phyloP scores from a whole-genome alignment of 2,329 filamentous ascomycete genomes.

The Penicillium corylophilum region DNA sequence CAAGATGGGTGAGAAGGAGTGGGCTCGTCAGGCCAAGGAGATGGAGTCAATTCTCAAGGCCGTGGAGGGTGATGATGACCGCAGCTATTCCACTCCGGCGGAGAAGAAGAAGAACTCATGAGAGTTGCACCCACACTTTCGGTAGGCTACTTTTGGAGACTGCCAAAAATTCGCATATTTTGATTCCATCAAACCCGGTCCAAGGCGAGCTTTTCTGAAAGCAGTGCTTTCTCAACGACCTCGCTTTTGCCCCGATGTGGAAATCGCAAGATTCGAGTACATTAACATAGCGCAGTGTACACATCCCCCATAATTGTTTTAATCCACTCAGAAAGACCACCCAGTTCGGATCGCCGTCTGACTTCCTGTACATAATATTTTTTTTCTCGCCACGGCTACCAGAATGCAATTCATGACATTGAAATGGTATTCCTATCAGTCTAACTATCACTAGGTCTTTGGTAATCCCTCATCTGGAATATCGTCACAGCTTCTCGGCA shows the following conservation, averaged over 20 bases:
- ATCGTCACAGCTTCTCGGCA: slow-evolving; percentile 4
- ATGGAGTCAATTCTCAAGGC: slow-evolving; percentile 74
- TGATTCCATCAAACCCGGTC: not conserved
- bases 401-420: slow-evolving; percentile 16
- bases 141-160: not conserved
- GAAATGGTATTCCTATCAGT: not conserved
- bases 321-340: slow-evolving; percentile 12
- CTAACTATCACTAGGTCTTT: not conserved
- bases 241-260: not conserved
- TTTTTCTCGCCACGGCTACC: slow-evolving; percentile 2
- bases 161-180: not conserved
- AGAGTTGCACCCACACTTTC: slow-evolving; percentile 2
- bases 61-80: slow-evolving; percentile 61
- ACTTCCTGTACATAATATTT: slow-evolving; percentile 19
- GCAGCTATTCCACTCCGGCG: slow-evolving; percentile 39
- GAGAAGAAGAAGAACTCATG: slow-evolving; percentile 45
- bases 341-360: not conserved
- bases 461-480: no score
- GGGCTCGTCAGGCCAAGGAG: slow-evolving; percentile 72
- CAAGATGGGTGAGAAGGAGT: slow-evolving; percentile 80
- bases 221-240: not conserved
- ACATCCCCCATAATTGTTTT: slow-evolving; percentile 15
- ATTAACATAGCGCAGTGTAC: slow-evolving; percentile 15
- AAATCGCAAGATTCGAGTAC: slow-evolving; percentile 7
- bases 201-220: not conserved